Evolutionary conservation across 2,329 filamentous ascomycete genomes (phyloP).

Genomic region (Westerdykella ornata): DNA sequence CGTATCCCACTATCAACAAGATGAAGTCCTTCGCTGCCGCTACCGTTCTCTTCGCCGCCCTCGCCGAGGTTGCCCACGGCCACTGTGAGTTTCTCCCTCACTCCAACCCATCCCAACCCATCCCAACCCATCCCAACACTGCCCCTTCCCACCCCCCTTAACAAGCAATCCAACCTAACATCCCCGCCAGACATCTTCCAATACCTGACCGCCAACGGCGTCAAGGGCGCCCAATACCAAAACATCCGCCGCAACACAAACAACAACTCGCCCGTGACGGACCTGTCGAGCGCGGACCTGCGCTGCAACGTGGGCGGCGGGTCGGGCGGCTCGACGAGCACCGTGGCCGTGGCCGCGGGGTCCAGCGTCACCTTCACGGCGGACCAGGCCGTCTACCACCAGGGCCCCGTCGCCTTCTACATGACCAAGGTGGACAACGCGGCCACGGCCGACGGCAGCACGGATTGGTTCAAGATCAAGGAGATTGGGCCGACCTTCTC

Average conservation of each 20-base stretch:
- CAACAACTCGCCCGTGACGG: slow-evolving; percentile 34
- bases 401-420: slow-evolving; percentile 35
- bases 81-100: slow-evolving; percentile 25
- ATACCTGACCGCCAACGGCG: slow-evolving; percentile 32
- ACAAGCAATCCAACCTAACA: neutral
- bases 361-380: slow-evolving; percentile 31
- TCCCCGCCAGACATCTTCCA: slow-evolving; percentile 33
- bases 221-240: slow-evolving; percentile 30
- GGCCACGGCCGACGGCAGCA: slow-evolving; percentile 29
- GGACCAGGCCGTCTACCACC: slow-evolving; percentile 36
- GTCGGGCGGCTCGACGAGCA: slow-evolving; percentile 24
- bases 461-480: slow-evolving; percentile 38
- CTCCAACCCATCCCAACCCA: too few species aligned
- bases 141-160: neutral
- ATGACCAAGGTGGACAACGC: slow-evolving; percentile 34
- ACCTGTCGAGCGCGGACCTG: slow-evolving; percentile 25
- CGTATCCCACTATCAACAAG: slow-evolving; percentile 2
- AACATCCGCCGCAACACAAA: slow-evolving; percentile 36
- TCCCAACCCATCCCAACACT: too few species aligned
- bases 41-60: slow-evolving; percentile 26
- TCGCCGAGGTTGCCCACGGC: slow-evolving; percentile 32
- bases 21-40: slow-evolving; percentile 34
- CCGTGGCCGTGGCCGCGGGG: slow-evolving; percentile 33
- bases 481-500: slow-evolving; percentile 35
- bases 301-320: slow-evolving; percentile 35